Percentiles rank a stretch among this genome's conserved stretches.
Evolutionary conservation across 805 yeast genomes (phyloP).

Genomic region (Yamadazyma philogaea): DNA sequence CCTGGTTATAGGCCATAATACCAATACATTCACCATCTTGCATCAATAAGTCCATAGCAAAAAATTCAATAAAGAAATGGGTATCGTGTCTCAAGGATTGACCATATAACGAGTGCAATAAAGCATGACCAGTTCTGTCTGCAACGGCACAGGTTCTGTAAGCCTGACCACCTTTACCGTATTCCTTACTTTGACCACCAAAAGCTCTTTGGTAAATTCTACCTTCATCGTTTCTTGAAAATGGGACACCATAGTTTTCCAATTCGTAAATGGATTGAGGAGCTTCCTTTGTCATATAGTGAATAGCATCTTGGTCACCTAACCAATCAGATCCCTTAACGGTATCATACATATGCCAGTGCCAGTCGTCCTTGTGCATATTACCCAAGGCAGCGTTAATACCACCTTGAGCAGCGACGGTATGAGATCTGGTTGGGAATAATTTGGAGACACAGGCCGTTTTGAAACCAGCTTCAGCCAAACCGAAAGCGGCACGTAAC

Average conservation of each 20-base stretch:
- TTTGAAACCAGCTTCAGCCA: constrained; percentile 94
- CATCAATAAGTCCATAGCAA: constrained; percentile 91
- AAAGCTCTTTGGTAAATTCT: constrained; percentile 98
- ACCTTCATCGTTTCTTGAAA: constrained; percentile 95
- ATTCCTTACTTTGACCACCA: constrained; percentile 95
- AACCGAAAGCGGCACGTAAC: constrained; percentile 95
- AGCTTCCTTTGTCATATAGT: constrained; percentile 98
- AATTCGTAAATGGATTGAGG: constrained; percentile 93
- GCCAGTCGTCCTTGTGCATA: constrained; percentile 99
- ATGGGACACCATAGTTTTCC: constrained; percentile 98
- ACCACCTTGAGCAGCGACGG: constrained; percentile 99
- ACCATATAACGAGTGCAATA: constrained; percentile 92
- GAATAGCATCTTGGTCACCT: constrained; percentile 99
- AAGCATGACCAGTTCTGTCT: constrained; percentile 97
- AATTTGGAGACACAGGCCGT: constrained; percentile 96
- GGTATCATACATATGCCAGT: constrained; percentile 99
- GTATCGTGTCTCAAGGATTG: constrained; percentile 96
- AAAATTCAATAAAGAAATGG: constrained; percentile 95
- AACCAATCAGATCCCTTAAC: constrained; percentile 99
- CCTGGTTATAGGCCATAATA: constrained; percentile 96
- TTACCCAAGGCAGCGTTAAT: constrained; percentile 98
- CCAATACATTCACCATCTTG: constrained; percentile 96
- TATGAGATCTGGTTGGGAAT: constrained; percentile 97
- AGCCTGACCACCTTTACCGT: constrained; percentile 98
- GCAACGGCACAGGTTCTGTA: constrained; percentile 99